Conservation (phyloP, 139 green algal species). For the Chlorella vulgaris region DNA sequence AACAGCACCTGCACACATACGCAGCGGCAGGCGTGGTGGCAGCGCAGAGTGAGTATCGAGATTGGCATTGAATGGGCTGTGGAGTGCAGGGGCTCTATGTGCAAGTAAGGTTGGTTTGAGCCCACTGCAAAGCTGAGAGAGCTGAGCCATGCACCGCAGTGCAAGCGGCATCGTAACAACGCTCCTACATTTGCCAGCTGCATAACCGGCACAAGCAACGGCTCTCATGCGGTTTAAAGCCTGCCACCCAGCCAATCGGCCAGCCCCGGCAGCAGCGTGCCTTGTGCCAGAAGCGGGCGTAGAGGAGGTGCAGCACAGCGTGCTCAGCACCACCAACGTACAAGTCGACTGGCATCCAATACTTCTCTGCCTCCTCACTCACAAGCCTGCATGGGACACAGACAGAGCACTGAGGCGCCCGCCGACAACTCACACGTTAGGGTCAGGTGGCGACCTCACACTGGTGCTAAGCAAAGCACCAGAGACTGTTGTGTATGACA, state of each 20-base stretch:
- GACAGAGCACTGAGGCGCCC: too few relatives aligned
- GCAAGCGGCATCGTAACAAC: too few relatives aligned
- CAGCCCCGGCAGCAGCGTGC: conserved; percentile 27
- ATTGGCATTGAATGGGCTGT: too few relatives aligned
- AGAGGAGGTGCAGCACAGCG: conserved; percentile 98
- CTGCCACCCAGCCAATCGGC: too few relatives aligned
- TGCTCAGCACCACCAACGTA: conserved; percentile 99
- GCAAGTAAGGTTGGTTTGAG: not conserved
- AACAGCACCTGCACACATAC: conserved; percentile 95
- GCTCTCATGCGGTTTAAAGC: too few relatives aligned
- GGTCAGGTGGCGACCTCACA: not conserved
- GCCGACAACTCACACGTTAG: too few relatives aligned
- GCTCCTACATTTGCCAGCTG: too few relatives aligned
- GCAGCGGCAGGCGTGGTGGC: too few relatives aligned
- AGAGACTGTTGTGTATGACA: too few relatives aligned
- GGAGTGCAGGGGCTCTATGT: not conserved
- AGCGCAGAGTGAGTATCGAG: not conserved
- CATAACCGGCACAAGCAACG: too few relatives aligned
- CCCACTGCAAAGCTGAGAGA: not conserved
- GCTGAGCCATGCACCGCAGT: not conserved
- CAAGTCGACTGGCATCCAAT: conserved; percentile 98
- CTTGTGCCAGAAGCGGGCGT: conserved; percentile 99
- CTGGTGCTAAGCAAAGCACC: too few relatives aligned
- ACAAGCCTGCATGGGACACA: conserved; percentile 57
- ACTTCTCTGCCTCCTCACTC: conserved; percentile 86